phyloP scores from a whole-genome alignment of 2,329 filamentous ascomycete genomes.

The Cryphonectria carpinicola region DNA sequence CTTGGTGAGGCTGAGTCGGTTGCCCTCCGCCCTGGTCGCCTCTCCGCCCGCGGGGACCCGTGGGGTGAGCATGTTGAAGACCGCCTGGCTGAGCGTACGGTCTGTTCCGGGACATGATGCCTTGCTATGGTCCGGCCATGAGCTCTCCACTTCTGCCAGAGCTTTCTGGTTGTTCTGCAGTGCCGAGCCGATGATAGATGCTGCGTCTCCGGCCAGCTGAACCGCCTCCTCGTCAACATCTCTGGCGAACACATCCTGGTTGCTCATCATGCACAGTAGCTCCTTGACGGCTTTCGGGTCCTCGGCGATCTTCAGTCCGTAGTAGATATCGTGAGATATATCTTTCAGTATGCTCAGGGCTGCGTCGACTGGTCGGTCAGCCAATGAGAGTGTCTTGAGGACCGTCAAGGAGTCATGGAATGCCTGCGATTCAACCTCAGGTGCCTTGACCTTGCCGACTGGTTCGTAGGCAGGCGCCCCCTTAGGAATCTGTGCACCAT shows the following conservation, averaged over 20 bases:
- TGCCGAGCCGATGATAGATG: conserved; percentile 59
- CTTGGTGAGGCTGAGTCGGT: conserved; percentile 36
- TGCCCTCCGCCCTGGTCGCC: conserved; percentile 33
- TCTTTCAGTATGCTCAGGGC: conserved; percentile 64
- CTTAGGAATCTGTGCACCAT: conserved; percentile 44
- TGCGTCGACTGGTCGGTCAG: conserved; percentile 46
- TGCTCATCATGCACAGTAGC: conserved; percentile 60
- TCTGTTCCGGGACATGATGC: conserved; percentile 41
- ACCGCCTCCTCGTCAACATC: conserved; percentile 33
- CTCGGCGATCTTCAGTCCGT: conserved; percentile 65
- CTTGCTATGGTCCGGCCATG: conserved; percentile 50
- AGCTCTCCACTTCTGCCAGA: conserved; percentile 52
- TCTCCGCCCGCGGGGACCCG: neutral
- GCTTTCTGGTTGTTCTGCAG: conserved; percentile 69
- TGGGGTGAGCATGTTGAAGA: conserved; percentile 47
- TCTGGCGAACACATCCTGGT: conserved; percentile 33
- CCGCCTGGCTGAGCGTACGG: conserved; percentile 39
- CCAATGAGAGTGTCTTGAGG: conserved; percentile 44
- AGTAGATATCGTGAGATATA: conserved; percentile 71
- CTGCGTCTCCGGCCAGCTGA: conserved; percentile 51
- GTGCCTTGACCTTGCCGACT: conserved; percentile 61
- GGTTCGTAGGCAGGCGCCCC: conserved; percentile 62
- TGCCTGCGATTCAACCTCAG: conserved; percentile 43
- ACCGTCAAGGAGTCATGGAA: conserved; percentile 54
- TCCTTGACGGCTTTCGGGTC: conserved; percentile 55